Base-by-base conservation (phyloP, 2,329 filamentous ascomycete species). In the Ascocoryne sarcoides region DNA sequence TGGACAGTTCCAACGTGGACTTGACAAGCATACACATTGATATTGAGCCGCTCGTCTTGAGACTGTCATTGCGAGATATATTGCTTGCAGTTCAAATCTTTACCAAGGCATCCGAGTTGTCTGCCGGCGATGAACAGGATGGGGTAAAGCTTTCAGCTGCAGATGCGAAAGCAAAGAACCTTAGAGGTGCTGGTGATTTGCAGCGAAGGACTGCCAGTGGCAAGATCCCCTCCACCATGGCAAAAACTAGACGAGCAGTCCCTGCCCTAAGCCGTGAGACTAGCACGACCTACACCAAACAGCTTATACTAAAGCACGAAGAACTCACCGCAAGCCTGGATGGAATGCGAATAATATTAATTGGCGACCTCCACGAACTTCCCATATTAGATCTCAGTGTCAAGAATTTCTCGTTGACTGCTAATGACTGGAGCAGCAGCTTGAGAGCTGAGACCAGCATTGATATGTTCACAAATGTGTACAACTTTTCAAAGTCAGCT, bases 401-500 rank as follows among this genome's bases (percentile, higher is more conserved):
- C 54, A 95, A 95, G 64, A 80, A 82, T 39, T 96, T 96, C 57
- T 84, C 78, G 4, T 75, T 90, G 2, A 79, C 83, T 33, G 85
- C 93, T 3, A 79, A 83, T 50, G 87, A 98, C 58, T 99, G 92
- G 92, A 90, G 90, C 1, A 82, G 80, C 4, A 82, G 81, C 16
- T 71, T 98, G 61, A 88, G 81, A 55, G 90, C 86, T 0, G 87
- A 95, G 57, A 84, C 87, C 0, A 83, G 78, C n/a, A 80, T 98
- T 35, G 87, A 95, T 47, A 87, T 90, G 49, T 95, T 95, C 62
- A 76, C 93, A 53, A 98, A 96, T 55, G 82, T 98, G 18, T 98
- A 95, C 70, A 98, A 98, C 63, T 98, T 98, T 64, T 92, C 92
- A 10, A 98, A 98, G 61, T 98, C 92, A 0, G 87, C 88, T 3